Percentiles rank a stretch among this genome's conserved stretches.
These are phyloP conservation scores for Phytophthora sp. DNA, from an alignment of 352 stramenopile genomes.

Conservation along the genomic window DNA sequence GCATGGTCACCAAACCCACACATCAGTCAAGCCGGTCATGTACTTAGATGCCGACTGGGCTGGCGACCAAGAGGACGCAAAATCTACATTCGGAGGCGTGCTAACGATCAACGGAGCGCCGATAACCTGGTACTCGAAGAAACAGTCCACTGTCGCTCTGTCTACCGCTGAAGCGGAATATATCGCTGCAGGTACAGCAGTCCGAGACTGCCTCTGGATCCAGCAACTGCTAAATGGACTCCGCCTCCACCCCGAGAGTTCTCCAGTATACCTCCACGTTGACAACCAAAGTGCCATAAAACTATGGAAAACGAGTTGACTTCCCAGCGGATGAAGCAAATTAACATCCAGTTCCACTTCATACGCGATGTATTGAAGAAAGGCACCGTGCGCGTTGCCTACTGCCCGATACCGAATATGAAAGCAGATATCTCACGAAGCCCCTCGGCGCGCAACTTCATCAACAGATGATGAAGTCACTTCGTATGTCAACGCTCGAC, in stretches of 20 bases:
- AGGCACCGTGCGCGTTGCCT: background rate
- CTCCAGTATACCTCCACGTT: background rate
- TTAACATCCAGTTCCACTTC: background rate
- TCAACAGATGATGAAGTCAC: background rate
- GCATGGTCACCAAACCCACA: too few species aligned
- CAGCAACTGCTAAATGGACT: background rate
- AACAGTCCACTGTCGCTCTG: background rate
- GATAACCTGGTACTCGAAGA: background rate
- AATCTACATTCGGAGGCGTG: background rate
- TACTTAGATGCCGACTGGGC: conserved; percentile 1
- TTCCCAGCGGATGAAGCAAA: background rate
- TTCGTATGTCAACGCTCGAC: background rate
- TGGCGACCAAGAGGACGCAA: background rate
- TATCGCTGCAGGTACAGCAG: background rate
- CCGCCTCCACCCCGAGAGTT: background rate
- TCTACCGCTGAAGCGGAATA: background rate
- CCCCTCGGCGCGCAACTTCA: background rate
- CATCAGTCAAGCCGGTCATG: background rate
- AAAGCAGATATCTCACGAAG: background rate
- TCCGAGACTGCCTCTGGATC: background rate
- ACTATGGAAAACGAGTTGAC: background rate
- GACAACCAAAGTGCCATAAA: background rate
- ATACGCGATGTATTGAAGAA: background rate
- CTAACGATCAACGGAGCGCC: background rate
- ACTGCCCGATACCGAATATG: background rate